phyloP scores from a whole-genome alignment of 164 flowering plant genomes.

The Macadamia integrifolia region DNA sequence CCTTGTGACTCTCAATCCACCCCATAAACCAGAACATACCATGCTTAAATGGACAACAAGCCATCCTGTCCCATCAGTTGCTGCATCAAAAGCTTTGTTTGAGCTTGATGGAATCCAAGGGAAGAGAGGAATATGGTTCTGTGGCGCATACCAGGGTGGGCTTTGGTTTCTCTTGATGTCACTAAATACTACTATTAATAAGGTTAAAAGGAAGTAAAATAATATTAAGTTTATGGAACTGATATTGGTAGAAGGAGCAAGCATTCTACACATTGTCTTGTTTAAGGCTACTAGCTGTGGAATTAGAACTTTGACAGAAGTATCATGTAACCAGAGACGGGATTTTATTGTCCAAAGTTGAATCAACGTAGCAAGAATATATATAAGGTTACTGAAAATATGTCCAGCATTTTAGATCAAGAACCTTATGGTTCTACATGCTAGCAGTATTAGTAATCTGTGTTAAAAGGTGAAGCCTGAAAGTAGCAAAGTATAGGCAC shows the following conservation, averaged over 20 bases:
- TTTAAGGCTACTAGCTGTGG: not conserved
- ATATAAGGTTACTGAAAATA: too few species aligned
- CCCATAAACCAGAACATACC: slow-evolving; percentile 46
- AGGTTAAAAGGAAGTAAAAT: not conserved
- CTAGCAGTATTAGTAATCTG: too few species aligned
- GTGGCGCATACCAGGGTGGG: slow-evolving; percentile 95
- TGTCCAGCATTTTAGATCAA: too few species aligned
- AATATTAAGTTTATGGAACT: not conserved
- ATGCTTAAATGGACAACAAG: slow-evolving; percentile 79
- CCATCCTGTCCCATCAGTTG: slow-evolving; percentile 87
- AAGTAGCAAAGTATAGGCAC: not conserved
- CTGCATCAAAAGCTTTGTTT: slow-evolving; percentile 73
- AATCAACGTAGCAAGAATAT: too few species aligned
- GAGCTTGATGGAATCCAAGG: slow-evolving; percentile 74
- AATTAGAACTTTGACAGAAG: too few species aligned
- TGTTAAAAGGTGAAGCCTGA: too few species aligned
- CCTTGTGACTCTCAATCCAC: slow-evolving; percentile 83
- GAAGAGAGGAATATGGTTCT: slow-evolving; percentile 85
- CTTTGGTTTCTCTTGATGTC: not conserved
- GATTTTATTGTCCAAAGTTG: too few species aligned
- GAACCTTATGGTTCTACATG: too few species aligned
- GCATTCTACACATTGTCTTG: not conserved
- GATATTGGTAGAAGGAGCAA: not conserved
- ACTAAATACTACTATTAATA: not conserved
- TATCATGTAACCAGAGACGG: too few species aligned